These are phyloP conservation scores for Phoenix dactylifera DNA, from an alignment of 176 grass and related monocot genomes.

Conservation along the genomic window DNA sequence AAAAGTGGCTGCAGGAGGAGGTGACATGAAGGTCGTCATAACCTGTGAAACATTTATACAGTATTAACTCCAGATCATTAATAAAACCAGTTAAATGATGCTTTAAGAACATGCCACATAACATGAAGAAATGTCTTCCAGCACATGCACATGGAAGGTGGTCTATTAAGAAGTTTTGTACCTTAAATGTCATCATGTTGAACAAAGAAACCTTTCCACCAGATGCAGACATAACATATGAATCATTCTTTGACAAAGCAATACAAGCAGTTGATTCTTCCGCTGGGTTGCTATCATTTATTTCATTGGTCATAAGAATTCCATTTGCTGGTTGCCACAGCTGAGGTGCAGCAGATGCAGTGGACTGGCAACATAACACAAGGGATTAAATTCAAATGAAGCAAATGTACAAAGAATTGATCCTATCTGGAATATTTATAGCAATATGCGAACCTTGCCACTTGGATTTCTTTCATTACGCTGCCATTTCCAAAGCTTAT, in stretches of 20 bases:
- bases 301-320: slow-evolving; percentile 93
- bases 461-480: slow-evolving; percentile 82
- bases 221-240: slow-evolving; percentile 98
- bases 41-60: slow-evolving; percentile 39
- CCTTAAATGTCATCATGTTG: slow-evolving; percentile 99
- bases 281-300: slow-evolving; percentile 54
- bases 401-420: too few species aligned
- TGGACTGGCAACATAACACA: slow-evolving; percentile 41
- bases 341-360: slow-evolving; percentile 66
- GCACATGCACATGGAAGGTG: too few species aligned
- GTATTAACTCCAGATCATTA: background rate
- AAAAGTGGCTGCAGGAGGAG: slow-evolving; percentile 88
- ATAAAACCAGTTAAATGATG: too few species aligned
- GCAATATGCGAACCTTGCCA: slow-evolving; percentile 58
- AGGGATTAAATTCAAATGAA: too few species aligned
- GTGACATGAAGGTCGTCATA: slow-evolving; percentile 99
- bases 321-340: slow-evolving; percentile 96
- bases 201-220: slow-evolving; percentile 96
- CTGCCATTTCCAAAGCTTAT: slow-evolving; percentile 98
- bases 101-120: too few species aligned
- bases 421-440: too few species aligned
- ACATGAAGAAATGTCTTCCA: too few species aligned
- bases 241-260: slow-evolving; percentile 97
- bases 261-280: slow-evolving; percentile 99
- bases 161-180: slow-evolving; percentile 12